Percentiles rank a stretch among this genome's conserved stretches.
Conservation (phyloP, 192 early-diverging fungal genomes). For the Helicostylum pulchrum region DNA sequence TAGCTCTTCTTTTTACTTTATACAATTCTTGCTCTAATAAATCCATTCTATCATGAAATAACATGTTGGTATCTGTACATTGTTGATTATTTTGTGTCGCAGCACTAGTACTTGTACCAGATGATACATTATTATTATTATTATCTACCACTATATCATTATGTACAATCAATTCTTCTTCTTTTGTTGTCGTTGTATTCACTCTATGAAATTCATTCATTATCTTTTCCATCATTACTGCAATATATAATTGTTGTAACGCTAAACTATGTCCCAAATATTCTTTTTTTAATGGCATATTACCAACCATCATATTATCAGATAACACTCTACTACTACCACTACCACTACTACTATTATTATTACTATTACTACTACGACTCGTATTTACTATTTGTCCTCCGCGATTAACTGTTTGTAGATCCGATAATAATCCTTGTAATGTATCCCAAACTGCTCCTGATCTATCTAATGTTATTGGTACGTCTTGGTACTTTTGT, state of each 20-base stretch:
- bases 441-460: conserved; percentile 28
- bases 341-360: too few relatives aligned
- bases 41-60: conserved; percentile 36
- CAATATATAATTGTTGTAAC: conserved; percentile 24
- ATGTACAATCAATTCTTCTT: not conserved
- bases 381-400: not conserved
- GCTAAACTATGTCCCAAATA: conserved; percentile 17
- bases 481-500: not conserved
- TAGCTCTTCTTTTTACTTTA: conserved; percentile 6
- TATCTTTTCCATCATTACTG: conserved; percentile 26
- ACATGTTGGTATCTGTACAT: conserved; percentile 13
- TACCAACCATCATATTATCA: conserved; percentile 33
- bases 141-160: not conserved
- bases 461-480: not conserved
- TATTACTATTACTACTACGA: too few relatives aligned
- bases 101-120: not conserved
- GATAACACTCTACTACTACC: conserved; percentile 18
- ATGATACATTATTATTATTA: not conserved
- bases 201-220: conserved; percentile 11
- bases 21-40: conserved; percentile 28
- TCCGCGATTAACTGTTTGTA: conserved; percentile 23
- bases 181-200: too few relatives aligned
- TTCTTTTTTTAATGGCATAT: conserved; percentile 28
- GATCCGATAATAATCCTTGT: conserved; percentile 30
- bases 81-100: not conserved